Evolutionary conservation across 2,329 filamentous ascomycete genomes (phyloP).

Genomic region (Dothideomycetes sp.): DNA sequence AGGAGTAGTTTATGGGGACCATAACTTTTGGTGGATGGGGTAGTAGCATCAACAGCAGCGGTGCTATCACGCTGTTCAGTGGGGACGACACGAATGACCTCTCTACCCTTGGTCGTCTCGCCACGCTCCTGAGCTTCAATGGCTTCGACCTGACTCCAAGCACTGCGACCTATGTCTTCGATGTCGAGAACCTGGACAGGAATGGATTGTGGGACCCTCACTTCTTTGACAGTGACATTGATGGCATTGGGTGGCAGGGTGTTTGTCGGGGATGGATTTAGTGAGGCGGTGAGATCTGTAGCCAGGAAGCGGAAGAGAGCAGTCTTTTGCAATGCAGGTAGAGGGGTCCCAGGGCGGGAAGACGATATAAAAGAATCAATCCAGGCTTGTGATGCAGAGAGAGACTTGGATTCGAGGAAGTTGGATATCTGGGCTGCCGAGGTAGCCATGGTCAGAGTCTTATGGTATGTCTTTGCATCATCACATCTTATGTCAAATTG

Average conservation of each 20-base stretch:
- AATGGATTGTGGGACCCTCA: conserved; percentile 51
- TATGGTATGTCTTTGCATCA: no score
- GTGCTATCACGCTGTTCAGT: conserved; percentile 36
- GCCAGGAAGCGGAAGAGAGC: conserved; percentile 71
- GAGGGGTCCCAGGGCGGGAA: conserved; percentile 47
- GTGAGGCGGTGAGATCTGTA: conserved; percentile 61
- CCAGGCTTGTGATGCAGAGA: conserved; percentile 52
- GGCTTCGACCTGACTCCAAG: conserved; percentile 81
- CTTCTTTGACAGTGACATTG: conserved; percentile 46
- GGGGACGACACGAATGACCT: conserved; percentile 66
- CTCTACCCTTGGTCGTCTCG: conserved; percentile 64
- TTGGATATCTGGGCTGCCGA: background rate
- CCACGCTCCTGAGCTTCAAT: conserved; percentile 65
- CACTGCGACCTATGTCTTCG: conserved; percentile 68
- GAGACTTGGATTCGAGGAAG: conserved; percentile 46
- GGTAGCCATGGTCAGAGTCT: conserved; percentile 1
- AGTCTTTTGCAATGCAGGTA: conserved; percentile 67
- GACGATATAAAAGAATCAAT: conserved; percentile 53
- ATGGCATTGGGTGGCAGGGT: conserved; percentile 51
- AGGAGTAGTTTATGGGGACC: conserved; percentile 72
- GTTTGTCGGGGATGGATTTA: conserved; percentile 34
- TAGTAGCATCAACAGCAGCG: conserved; percentile 28
- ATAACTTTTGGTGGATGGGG: conserved; percentile 22
- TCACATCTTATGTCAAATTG: no score
- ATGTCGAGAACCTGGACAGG: conserved; percentile 78